Base-by-base conservation (phyloP, 2,329 filamentous ascomycete species). In the Hirsutella minnesotensis region DNA sequence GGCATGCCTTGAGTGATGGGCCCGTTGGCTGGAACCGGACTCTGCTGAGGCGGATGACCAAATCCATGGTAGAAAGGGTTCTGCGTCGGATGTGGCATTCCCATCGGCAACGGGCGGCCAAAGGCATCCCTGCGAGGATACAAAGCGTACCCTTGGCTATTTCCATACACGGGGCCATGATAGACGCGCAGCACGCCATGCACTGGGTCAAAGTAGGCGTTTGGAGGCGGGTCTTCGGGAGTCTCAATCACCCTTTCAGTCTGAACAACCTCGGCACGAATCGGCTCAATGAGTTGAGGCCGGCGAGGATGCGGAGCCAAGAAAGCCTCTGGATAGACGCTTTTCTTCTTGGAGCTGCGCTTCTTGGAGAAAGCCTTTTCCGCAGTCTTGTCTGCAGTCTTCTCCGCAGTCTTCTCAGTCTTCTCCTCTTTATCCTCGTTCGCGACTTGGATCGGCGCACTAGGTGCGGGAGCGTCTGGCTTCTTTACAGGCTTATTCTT, bases 121-220 rank as follows among this genome's bases (percentile, higher is more conserved):
- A 53, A 53, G 16, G 57, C 47, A 20, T 59, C 51, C 5, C 58
- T 60, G 7, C 53, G 56, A 2, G 72, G 70, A 51, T 77, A 72
- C n/a, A 74, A 51, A 3, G 59, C 54, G 20, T 53, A 50, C 1
- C 63, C 64, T 20, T 63, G 59, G 20, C 69, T 66, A 47, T 73
- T 73, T 4, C 74, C 73, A 51, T 75, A 79, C 1, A 63, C 60
- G 3, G 69, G 67, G 0, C 75, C 75, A 47, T 79, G 70, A 47
- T 79, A 79, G 21, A 79, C 68, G 13, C 74, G 70, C 40, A 76
- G 62, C 18, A 75, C 56, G 27, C 73, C 69, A 47, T 68, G 64
- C 38, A 65, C 61, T n/a, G 62, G 53, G 50, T 80, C 75, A 50
- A 70, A 72, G 52, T 74, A 80, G 35, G 76, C 73, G 50, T 80